phyloP scores from a whole-genome alignment of 73 alveolate genomes.

The Paramecium octaurelia region DNA sequence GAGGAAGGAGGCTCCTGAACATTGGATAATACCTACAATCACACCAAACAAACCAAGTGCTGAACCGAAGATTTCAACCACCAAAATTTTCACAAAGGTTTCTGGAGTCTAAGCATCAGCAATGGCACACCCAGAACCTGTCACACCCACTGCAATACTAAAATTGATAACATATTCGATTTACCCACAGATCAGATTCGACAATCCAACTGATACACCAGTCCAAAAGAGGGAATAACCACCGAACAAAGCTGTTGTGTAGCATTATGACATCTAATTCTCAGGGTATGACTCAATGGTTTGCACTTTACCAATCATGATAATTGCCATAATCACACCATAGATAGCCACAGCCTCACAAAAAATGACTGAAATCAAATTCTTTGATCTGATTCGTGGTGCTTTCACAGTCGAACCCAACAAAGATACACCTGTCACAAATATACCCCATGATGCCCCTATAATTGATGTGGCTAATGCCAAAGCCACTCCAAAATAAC shows the following conservation, averaged over 20 bases:
- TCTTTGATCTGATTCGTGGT: slow-evolving; percentile 94
- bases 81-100: slow-evolving; percentile 95
- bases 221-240: slow-evolving; percentile 90
- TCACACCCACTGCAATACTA: slow-evolving; percentile 95
- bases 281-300: neutral
- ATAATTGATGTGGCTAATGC: slow-evolving; percentile 90
- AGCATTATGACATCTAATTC: slow-evolving; percentile 37
- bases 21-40: slow-evolving; percentile 90
- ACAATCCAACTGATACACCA: slow-evolving; percentile 96
- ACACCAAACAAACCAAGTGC: slow-evolving; percentile 87
- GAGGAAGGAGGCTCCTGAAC: slow-evolving; percentile 71
- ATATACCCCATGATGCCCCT: slow-evolving; percentile 91
- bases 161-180: neutral
- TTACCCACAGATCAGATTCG: slow-evolving; percentile 95
- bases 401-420: slow-evolving; percentile 94
- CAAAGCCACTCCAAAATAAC: slow-evolving; percentile 86
- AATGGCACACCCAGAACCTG: slow-evolving; percentile 97
- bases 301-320: slow-evolving; percentile 86
- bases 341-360: slow-evolving; percentile 99
- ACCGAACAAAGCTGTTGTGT: slow-evolving; percentile 67
- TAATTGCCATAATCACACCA: slow-evolving; percentile 98
- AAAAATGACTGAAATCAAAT: slow-evolving; percentile 91
- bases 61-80: slow-evolving; percentile 75
- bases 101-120: slow-evolving; percentile 97
- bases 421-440: slow-evolving; percentile 94